Base-by-base conservation (phyloP, 441 rosid species). In the Populus hybrid region DNA sequence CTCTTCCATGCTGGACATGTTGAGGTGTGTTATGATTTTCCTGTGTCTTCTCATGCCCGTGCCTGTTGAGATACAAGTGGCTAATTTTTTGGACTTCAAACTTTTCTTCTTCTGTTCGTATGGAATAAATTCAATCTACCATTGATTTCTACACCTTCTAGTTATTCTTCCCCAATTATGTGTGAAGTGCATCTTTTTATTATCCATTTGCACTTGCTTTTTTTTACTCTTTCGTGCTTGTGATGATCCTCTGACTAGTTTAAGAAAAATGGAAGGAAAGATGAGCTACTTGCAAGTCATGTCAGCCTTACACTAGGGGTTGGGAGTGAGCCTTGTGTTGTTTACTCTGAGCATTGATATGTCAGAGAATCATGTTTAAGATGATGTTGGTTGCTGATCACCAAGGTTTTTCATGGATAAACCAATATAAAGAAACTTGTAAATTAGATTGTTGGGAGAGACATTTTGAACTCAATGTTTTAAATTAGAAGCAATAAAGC, bases 1-100 rank as follows among this genome's bases (percentile, higher is more conserved):
- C 88, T 90, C 74, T 90, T 90, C 78, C 91, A 88, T 86, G 93
- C 93, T 29, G 93, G 93, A 72, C 93, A 88, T 82, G 90, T 88
- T 33, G 91, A 90, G 93, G 93, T 89, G 80, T 78, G 8, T 64
- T 59, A 6, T 64, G 65, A 5, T 61, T 3, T 16, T 6, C 65
- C 21, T 20, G 53, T 12, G 2, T 61, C 21, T 61, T 61, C 16
- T 2, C 65, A 61, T 61, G 65, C 21, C 21, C 21, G 16, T 61
- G 8, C 21, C 21, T 20, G 16, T 7, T 7, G 5, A 12, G 65
- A 11, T 42, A 42, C 56, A 45, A 45, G 2, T 45, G 56, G 56
- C 56, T 14, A 45, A 45, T 45, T 50, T 50, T 50, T 50, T 50
- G 59, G n/a, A 16, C 59, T 50, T 5, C n/a, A 16, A 16, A 16